Base-by-base conservation (phyloP, 768 basidiomycete genomes). In the Rhizopogon vulgaris region DNA sequence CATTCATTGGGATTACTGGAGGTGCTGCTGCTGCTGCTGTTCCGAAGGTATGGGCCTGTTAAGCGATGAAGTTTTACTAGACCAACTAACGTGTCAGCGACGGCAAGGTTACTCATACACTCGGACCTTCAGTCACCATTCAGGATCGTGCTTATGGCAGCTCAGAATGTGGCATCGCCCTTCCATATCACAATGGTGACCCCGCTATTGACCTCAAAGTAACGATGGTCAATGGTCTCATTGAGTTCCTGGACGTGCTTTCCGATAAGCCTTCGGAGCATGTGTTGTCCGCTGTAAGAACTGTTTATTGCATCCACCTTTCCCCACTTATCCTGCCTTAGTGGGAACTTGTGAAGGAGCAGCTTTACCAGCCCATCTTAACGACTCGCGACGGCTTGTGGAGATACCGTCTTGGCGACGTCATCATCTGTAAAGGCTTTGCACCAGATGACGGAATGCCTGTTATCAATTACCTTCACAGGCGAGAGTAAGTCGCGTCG, bases 311-410 rank as follows among this genome's bases (percentile, higher is more conserved):
- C 17, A 28, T 14, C 18, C n/a, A 28, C 8, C 32, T 30, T 30
- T 30, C 8, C 32, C 30, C 7, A 14, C 41, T 49, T 6, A 51
- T 30, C 37, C 12, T 18, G 28, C 6, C n/a, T 8, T 17, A 56
- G 52, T 47, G 38, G 42, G 48, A 56, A 17, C 40, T 54, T 25
- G 25, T 27, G 14, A 4, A 18, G 10, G 52, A 48, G 22, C 27
- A 40, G 2, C 38, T 24, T 27, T 56, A 53, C 27, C 48, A 56
- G 46, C 27, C 49, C 22, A 14, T 56, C 27, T 18, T 50, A 14
- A 56, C 55, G 7, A 50, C 55, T 18, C 48, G 48, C 22, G 41
- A 56, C 49, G 55, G 52, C 9, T 11, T 56, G n/a, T 56, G 55
- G 55, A 40, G 48, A 18, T 56, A 56, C 11, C 47, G 48, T 2